Percentiles rank a stretch among this genome's conserved stretches.
phyloP scores from a whole-genome alignment of 2,329 filamentous ascomycete species.

The Microdochium nivale region DNA sequence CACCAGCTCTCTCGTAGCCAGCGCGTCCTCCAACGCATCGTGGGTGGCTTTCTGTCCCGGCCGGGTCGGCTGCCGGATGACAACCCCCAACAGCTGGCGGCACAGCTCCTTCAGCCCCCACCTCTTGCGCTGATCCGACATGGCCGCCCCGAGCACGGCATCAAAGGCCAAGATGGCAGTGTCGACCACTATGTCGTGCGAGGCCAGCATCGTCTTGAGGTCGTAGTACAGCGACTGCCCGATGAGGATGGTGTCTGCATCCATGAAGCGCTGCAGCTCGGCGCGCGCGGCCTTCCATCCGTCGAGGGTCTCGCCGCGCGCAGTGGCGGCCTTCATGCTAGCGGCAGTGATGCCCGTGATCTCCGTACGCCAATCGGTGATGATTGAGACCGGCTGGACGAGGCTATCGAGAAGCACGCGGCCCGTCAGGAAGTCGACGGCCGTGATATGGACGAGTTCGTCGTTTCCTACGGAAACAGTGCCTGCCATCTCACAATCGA shows the following conservation, averaged over 20 bases:
- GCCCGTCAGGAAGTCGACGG: constrained; percentile 32
- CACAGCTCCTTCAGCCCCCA: constrained; percentile 25
- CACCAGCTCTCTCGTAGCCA: constrained; percentile 34
- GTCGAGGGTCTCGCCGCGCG: constrained; percentile 18
- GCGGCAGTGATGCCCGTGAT: constrained; percentile 26
- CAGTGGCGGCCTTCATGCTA: constrained; percentile 18
- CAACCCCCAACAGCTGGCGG: constrained; percentile 20
- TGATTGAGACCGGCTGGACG: constrained; percentile 21
- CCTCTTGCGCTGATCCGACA: background rate
- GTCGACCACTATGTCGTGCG: constrained; percentile 32
- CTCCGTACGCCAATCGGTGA: constrained; percentile 25
- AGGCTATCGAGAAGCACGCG: constrained; percentile 29
- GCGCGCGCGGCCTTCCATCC: constrained; percentile 29
- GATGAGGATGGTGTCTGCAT: constrained; percentile 30
- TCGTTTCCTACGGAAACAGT: background rate
- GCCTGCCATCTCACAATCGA: constrained; percentile 36
- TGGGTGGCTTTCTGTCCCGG: constrained; percentile 20
- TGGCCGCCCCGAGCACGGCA: constrained; percentile 10
- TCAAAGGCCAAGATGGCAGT: constrained; percentile 27
- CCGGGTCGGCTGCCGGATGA: constrained; percentile 19
- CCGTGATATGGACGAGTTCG: constrained; percentile 8
- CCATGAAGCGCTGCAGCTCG: constrained; percentile 28
- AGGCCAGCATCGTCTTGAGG: constrained; percentile 27
- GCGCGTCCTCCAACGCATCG: constrained; percentile 34
- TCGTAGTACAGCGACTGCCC: constrained; percentile 35